phyloP scores from a whole-genome alignment of 1,284 basidiomycete species.

The Boletus sp. region DNA sequence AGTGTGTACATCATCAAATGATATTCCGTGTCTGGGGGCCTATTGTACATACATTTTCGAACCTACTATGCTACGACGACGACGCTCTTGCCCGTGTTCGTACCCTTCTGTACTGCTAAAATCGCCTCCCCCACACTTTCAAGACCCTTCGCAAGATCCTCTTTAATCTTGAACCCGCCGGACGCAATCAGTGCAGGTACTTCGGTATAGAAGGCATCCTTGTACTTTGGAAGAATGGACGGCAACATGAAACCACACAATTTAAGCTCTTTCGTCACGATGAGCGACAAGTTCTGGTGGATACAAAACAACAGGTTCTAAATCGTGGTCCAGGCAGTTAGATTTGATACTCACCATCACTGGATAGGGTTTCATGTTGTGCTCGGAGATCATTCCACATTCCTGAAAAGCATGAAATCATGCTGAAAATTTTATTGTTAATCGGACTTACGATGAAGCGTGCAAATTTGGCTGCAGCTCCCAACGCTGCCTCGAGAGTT shows the following conservation, averaged over 20 bases:
- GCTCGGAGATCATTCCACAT: conserved; percentile 24
- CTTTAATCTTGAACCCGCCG: conserved; percentile 14
- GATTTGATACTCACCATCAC: conserved; percentile 9
- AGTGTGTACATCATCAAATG: conserved; percentile 17
- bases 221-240: conserved; percentile 9
- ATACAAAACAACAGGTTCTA: neutral
- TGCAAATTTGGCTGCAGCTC: conserved; percentile 47
- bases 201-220: conserved; percentile 12
- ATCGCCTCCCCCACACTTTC: conserved; percentile 14
- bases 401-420: conserved; percentile 9
- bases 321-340: neutral
- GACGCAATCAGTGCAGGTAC: conserved; percentile 17
- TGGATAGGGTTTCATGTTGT: conserved; percentile 7
- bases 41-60: neutral
- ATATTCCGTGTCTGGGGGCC: neutral
- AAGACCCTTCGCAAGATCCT: conserved; percentile 15
- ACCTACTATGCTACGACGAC: conserved; percentile 15
- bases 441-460: conserved; percentile 39
- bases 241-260: conserved; percentile 13
- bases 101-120: conserved; percentile 23
- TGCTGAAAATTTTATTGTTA: too few species aligned
- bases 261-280: conserved; percentile 13
- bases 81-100: conserved; percentile 22
- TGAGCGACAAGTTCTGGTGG: conserved; percentile 14
- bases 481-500: conserved; percentile 53